Base-by-base conservation (phyloP, 305 asterid genomes). In the Ajuga reptans region DNA sequence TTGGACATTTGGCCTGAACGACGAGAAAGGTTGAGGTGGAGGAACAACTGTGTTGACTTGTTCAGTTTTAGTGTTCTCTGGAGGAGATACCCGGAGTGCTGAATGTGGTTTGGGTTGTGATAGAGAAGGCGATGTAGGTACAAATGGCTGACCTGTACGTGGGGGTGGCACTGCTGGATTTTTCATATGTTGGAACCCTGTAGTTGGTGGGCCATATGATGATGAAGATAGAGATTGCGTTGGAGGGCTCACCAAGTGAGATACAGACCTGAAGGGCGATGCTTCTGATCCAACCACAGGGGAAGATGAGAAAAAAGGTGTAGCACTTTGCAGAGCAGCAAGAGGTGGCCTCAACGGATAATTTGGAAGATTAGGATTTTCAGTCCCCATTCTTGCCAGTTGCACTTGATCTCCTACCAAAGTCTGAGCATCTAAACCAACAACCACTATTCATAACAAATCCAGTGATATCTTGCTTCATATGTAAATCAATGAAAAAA, bases 371-470 rank as follows among this genome's bases (percentile, higher is more conserved):
- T 72, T 78, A 41, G 95, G 89, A 83, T 83, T 79, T 82, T 91
- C 95, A 16, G 94, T 84, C 78, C 88, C 98, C 96, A 91, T 91
- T 51, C 75, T 70, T 39, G 58, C 68, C 51, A 10, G 46, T 50
- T 34, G 49, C 59, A 55, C 61, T 68, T 59, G 74, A 74, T 78
- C 79, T 65, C 73, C 77, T 55, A 47, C 60, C 71, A 76, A 75
- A 72, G 55, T 68, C 72, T 64, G 71, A 68, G 77, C 78, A 80
- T 75, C 85, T 76, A 64, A 71, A 63, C 56, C 59, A 71, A 71
- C 42, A 68, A 45, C 58, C 72, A 59, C 18, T 14, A 34, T 56
- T 46, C 14, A 67, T 8, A 18, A 42, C 45, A 57, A 41, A 57
- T 39, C 43, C 24, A 18, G n/a, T 7, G 43, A 8, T 18, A 9